Base-by-base conservation (phyloP, 2,329 filamentous ascomycete species). In the Berkeleyomyces rouxiae region DNA sequence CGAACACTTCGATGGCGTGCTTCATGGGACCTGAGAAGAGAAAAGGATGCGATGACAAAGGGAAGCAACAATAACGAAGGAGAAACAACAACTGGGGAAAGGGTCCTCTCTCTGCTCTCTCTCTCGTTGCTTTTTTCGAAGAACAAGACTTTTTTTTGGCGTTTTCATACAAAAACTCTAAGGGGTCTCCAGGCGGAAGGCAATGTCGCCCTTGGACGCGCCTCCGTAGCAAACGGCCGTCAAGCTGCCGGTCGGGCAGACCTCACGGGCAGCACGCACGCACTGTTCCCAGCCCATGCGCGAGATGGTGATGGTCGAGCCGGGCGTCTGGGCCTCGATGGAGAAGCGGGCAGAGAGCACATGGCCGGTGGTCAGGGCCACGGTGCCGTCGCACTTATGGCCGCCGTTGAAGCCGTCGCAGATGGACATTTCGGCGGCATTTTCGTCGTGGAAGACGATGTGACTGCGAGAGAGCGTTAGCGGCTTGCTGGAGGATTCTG, bases 231-330 rank as follows among this genome's bases (percentile, higher is more conserved):
- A 81, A 1, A 74, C 75, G 36, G 71, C 76, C 46, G 69, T 71
- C 68, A 79, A 72, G 65, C 75, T 78, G 16, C 78, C 78, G 6
- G 74, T 77, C 23, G 77, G 78, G 68, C 78, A 81, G 55, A 75
- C 74, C 64, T 77, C 75, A 63, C 76, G 70, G 58, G 79, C 80
- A 13, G 80, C 79, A 47, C 77, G 74, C 60, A 82, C 74, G 68
- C 80, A 82, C 59, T 74, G 72, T 70, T 81, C 77, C 79, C 79
- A 80, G 33, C 75, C 71, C 23, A 73, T 74, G 71, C 81, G 81
- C 57, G 74, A 74, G 65, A 82, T 74, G 70, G 77, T 78, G 69
- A 82, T 81, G 13, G 74, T 78, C 31, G 75, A 74, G 7, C 77
- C 78, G 1, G 67, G 63, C 1, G 70, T 70, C 13, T 72, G 71